Conservation (phyloP, 805 yeast species). For the Metschnikowia koreensis region DNA sequence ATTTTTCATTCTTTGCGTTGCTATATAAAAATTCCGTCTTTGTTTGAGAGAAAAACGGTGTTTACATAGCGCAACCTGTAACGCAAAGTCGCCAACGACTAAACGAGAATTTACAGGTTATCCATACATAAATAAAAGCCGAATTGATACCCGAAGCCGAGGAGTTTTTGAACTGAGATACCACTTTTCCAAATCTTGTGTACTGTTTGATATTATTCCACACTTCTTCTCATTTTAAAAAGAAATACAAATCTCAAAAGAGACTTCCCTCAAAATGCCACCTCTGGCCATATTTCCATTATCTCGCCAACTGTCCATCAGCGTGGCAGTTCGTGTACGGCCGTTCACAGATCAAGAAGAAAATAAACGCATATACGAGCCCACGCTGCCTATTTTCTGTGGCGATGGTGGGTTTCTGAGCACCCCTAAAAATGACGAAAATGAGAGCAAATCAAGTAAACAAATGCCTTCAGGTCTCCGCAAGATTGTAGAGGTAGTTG, state of each 20-base stretch:
- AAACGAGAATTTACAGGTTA: too few relatives aligned
- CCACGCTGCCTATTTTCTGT: slow-evolving; percentile 34
- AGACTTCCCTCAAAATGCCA: not conserved
- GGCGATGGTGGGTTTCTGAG: slow-evolving; percentile 55
- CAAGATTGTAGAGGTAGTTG: slow-evolving; percentile 74
- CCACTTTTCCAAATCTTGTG: too few relatives aligned
- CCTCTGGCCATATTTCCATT: not conserved
- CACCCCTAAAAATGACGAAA: slow-evolving; percentile 2
- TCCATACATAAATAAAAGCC: too few relatives aligned
- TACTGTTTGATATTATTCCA: too few relatives aligned
- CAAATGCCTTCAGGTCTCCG: slow-evolving; percentile 53
- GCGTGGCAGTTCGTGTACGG: slow-evolving; percentile 77
- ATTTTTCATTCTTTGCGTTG: too few relatives aligned
- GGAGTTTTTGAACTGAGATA: too few relatives aligned
- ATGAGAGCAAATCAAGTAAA: not conserved
- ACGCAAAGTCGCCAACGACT: too few relatives aligned
- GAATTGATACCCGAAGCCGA: too few relatives aligned
- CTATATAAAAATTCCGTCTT: too few relatives aligned
- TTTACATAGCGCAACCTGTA: too few relatives aligned
- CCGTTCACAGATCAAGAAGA: slow-evolving; percentile 70
- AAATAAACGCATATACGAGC: slow-evolving; percentile 41
- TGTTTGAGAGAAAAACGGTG: too few relatives aligned
- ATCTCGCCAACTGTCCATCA: slow-evolving; percentile 53
- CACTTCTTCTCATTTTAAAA: too few relatives aligned
- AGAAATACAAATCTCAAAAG: not conserved